Evolutionary conservation across 2,329 filamentous ascomycete species (phyloP), one percentile per base, ranked within the genome.

Genomic region (Fusarium tuaranense): DNA sequence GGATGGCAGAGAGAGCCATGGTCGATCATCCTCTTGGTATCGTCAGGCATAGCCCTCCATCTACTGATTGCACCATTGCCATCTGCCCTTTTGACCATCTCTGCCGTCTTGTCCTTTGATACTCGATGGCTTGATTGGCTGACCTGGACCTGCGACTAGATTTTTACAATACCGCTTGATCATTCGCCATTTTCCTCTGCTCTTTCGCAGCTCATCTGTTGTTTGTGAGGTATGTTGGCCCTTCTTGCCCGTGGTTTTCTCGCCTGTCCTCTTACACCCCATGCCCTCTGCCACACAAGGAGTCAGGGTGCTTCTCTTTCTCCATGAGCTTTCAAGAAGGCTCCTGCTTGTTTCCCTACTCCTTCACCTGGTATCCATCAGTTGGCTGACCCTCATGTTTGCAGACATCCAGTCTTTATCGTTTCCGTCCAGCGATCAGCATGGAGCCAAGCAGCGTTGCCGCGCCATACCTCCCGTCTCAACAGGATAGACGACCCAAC

Each of bases 371-470:
- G 27, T 14, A 2, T 41, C 41, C 18, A 34, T 48, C 41, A 27
- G 18, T 63, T 69, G 38, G 67, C 67, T 68, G 30, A 60, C 44
- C 13, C 13, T 20, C 25, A n/a, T 9, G 25, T 18, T 27, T 60
- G 51, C 27, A 78, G 74, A 72, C 75, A 74, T 68, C 76, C 80
- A 81, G 77, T 80, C 79, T 81, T 81, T 84, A 84, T 77, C 79
- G 80, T 78, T 77, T 78, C 79, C 78, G 80, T 71, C 69, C 76
- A 59, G 70, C 72, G 69, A 67, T 65, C 74, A 75, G 71, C 67
- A 86, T 86, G 84, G 84, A 85, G 72, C 78, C 78, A 69, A 78
- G 72, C 63, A 79, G 75, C 57, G 77, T 81, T 70, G 76, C 80
- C 38, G 72, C 75, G 25, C 75, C 82, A 32, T 84, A 82, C 70